Percentiles rank a stretch among this genome's conserved stretches.
phyloP scores from a whole-genome alignment of 1,139 yeast genomes.

The Candida dubliniensis region DNA sequence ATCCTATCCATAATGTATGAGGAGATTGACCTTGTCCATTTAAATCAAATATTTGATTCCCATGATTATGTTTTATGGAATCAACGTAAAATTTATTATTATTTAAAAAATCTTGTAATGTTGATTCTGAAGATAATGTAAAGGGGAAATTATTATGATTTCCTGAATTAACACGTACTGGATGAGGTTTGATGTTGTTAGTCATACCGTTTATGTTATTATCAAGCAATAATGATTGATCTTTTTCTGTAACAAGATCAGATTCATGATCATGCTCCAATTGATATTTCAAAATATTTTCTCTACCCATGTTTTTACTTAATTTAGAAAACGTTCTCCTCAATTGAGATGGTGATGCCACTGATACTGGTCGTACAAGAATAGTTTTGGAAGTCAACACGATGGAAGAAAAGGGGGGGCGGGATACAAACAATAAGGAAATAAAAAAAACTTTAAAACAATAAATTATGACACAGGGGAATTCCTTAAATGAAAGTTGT shows the following conservation, averaged over 20 bases:
- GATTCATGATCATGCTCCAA: conserved; percentile 43
- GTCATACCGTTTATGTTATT: conserved; percentile 1
- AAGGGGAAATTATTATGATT: conserved; percentile 45
- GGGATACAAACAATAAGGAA: background rate
- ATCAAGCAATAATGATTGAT: conserved; percentile 8
- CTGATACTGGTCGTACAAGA: background rate
- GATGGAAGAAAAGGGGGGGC: too few species aligned
- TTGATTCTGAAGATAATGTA: conserved; percentile 56
- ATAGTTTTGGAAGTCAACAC: background rate
- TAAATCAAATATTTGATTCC: conserved; percentile 59
- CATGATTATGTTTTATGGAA: conserved; percentile 56
- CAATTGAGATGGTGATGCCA: background rate
- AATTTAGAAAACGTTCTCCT: conserved; percentile 3
- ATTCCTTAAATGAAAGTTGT: background rate
- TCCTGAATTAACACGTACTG: conserved; percentile 9
- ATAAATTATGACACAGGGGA: background rate
- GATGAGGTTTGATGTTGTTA: conserved; percentile 5
- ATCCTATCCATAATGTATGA: conserved; percentile 93
- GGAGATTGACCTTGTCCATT: conserved; percentile 89
- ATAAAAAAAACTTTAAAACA: background rate
- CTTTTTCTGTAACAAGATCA: conserved; percentile 23
- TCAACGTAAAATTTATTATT: conserved; percentile 72
- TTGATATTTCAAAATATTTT: conserved; percentile 43
- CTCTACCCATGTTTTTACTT: conserved; percentile 40
- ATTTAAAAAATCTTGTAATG: conserved; percentile 61